These are phyloP conservation scores for Cercospora nicotianae DNA, from an alignment of 2,329 filamentous ascomycete species.

Conservation along the genomic window DNA sequence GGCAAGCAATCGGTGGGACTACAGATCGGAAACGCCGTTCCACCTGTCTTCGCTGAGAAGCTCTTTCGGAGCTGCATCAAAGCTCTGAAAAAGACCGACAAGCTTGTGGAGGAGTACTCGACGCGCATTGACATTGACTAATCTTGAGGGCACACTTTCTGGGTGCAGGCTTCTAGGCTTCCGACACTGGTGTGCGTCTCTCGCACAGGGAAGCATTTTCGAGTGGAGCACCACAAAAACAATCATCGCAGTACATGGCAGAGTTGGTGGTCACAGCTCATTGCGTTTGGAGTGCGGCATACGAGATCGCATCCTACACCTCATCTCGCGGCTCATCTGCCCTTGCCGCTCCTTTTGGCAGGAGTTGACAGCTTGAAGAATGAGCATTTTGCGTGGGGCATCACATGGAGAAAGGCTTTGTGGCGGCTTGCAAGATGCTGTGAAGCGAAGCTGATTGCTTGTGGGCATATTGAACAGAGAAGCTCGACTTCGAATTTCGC, in stretches of 20 bases:
- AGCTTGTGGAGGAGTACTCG: conserved; percentile 11
- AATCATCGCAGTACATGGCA: not conserved
- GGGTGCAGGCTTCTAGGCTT: not conserved
- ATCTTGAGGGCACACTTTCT: not conserved
- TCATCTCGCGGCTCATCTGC: too few species aligned
- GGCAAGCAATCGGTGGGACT: conserved; percentile 52
- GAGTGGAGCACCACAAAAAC: not conserved
- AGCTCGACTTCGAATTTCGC: not conserved
- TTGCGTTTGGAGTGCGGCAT: not conserved
- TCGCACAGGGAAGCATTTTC: not conserved
- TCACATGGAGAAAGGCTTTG: not conserved
- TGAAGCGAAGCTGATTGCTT: not conserved
- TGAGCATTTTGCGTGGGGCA: not conserved
- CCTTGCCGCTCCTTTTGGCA: not conserved
- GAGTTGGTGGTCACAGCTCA: not conserved
- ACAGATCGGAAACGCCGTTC: conserved; percentile 80
- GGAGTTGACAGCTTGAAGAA: not conserved
- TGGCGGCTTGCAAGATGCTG: not conserved
- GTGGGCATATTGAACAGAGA: not conserved
- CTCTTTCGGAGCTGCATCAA: conserved; percentile 23
- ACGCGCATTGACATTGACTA: not conserved
- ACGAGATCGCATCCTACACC: not conserved
- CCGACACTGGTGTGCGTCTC: not conserved
- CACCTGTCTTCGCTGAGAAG: conserved; percentile 38
- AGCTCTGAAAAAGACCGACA: conserved; percentile 20